Conservation (phyloP, 2,329 filamentous ascomycete genomes). For the Coleophoma crateriformis region DNA sequence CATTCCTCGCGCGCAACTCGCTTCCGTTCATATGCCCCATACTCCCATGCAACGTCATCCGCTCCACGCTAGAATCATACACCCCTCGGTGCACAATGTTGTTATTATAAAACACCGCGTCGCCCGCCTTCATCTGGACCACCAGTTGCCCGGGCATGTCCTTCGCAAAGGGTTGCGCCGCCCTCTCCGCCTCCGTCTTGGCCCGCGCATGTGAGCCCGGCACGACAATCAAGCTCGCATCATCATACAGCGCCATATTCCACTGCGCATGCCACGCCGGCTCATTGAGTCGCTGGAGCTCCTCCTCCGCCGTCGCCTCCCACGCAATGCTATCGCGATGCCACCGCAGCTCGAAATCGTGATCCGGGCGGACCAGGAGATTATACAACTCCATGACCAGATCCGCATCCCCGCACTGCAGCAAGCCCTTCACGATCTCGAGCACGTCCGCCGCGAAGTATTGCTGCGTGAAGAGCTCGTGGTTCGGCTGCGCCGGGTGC, state of each 20-base stretch:
- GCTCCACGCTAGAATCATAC: constrained; percentile 52
- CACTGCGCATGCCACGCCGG: constrained; percentile 76
- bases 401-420: constrained; percentile 50
- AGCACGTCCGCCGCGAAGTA: constrained; percentile 70
- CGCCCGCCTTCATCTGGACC: constrained; percentile 65
- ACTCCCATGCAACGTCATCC: constrained; percentile 68
- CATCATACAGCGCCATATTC: constrained; percentile 76
- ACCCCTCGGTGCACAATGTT: constrained; percentile 76
- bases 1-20: constrained; percentile 58
- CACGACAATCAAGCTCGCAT: constrained; percentile 68
- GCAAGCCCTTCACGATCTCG: constrained; percentile 56
- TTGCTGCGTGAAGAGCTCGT: constrained; percentile 53
- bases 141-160: constrained; percentile 57
- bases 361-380: constrained; percentile 68
- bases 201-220: constrained; percentile 71
- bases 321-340: constrained; percentile 78
- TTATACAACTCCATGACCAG: constrained; percentile 88
- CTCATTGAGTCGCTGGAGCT: constrained; percentile 52
- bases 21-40: constrained; percentile 57
- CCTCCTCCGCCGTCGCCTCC: constrained; percentile 60
- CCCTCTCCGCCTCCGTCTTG: constrained; percentile 63
- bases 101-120: constrained; percentile 85
- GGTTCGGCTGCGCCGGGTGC: constrained; percentile 62
- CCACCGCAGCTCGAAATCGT: constrained; percentile 73
- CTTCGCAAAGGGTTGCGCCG: constrained; percentile 58